phyloP scores from a whole-genome alignment of 23 red algal species.

The Gracilariopsis chorda region DNA sequence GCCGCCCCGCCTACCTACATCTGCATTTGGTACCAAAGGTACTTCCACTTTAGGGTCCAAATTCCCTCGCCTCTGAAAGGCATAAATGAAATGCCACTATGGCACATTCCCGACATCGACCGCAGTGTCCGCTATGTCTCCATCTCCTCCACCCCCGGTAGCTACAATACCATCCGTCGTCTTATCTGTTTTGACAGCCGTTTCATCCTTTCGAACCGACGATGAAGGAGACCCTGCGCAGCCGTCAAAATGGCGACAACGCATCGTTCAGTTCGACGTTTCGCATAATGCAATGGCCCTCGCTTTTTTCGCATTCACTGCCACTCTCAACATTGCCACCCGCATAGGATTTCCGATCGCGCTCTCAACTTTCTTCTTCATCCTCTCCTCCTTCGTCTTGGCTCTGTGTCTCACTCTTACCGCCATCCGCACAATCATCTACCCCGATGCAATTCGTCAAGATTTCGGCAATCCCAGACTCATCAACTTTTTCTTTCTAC shows the following conservation, averaged over 20 bases:
- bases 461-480: conserved; percentile 5
- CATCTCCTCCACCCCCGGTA: background rate
- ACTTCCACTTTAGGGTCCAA: too few relatives aligned
- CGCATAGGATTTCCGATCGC: background rate
- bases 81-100: too few relatives aligned
- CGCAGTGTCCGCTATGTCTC: background rate
- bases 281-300: conserved; percentile 10
- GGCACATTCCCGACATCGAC: background rate
- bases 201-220: background rate
- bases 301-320: conserved; percentile 25
- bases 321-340: background rate
- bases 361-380: background rate
- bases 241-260: background rate
- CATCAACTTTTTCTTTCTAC: conserved; percentile 31
- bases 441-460: background rate
- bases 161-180: background rate
- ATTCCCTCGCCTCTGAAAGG: too few relatives aligned
- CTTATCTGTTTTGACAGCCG: background rate
- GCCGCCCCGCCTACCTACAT: too few relatives aligned
- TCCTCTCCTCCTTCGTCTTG: background rate
- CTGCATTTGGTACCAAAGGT: too few relatives aligned
- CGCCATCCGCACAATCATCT: background rate
- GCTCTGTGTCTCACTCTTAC: background rate
- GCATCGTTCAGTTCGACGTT: conserved; percentile 2
- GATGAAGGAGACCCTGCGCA: background rate